These are phyloP conservation scores for Cinnamomum micranthum DNA, from an alignment of 164 flowering plant genomes.

Conservation along the genomic window DNA sequence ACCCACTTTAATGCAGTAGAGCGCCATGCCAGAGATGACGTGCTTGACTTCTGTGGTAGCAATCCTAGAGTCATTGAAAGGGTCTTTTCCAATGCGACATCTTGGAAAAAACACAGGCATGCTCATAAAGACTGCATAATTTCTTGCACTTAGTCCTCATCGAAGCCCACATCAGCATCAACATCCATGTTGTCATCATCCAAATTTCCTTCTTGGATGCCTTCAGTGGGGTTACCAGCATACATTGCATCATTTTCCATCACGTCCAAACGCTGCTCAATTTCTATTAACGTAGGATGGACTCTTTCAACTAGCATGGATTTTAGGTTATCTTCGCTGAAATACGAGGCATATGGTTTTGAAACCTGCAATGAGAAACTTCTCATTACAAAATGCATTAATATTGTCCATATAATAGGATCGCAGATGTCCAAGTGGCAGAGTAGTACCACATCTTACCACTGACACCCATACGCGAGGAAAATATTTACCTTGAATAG, in stretches of 20 bases:
- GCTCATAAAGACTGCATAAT: too few relatives aligned
- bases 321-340: constrained; percentile 45
- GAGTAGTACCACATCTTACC: neutral
- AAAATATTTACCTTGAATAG: constrained; percentile 45
- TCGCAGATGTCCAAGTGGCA: neutral
- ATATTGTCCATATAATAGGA: neutral
- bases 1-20: too few relatives aligned
- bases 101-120: too few relatives aligned
- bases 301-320: constrained; percentile 26
- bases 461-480: neutral
- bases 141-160: constrained; percentile 27
- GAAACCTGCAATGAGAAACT: constrained; percentile 41
- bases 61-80: too few relatives aligned
- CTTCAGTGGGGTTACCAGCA: constrained; percentile 20
- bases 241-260: constrained; percentile 7
- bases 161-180: constrained; percentile 28
- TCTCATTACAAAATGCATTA: neutral
- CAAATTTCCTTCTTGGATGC: constrained; percentile 22
- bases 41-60: too few relatives aligned
- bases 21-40: too few relatives aligned
- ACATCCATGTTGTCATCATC: constrained; percentile 34
- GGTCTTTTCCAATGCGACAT: too few relatives aligned
- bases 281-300: constrained; percentile 1
- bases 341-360: constrained; percentile 59
- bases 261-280: constrained; percentile 10